These are phyloP conservation scores for Pseudonitzschia pungens DNA, from an alignment of 108 stramenopile species.

Conservation along the genomic window DNA sequence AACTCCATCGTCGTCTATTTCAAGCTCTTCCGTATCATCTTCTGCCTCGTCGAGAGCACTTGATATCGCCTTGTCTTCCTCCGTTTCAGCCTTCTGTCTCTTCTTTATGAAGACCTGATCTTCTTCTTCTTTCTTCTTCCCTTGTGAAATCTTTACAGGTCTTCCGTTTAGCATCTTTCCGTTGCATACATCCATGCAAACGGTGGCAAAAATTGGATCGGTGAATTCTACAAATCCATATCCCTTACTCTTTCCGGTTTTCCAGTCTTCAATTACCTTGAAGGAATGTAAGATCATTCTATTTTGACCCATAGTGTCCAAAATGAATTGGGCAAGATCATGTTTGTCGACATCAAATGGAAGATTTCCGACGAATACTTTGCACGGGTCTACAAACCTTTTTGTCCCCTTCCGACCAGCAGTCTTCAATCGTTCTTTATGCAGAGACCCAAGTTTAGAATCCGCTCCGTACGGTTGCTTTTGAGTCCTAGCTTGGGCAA, in stretches of 20 bases:
- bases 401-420: conserved; percentile 78
- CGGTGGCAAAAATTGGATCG: conserved; percentile 80
- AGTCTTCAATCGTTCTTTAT: conserved; percentile 47
- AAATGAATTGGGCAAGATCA: conserved; percentile 28
- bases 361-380: conserved; percentile 68
- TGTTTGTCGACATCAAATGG: conserved; percentile 39
- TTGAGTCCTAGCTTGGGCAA: conserved; percentile 12
- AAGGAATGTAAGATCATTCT: conserved; percentile 27
- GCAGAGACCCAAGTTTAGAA: conserved; percentile 21
- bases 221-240: conserved; percentile 83
- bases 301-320: conserved; percentile 40
- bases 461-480: conserved; percentile 19
- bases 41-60: conserved; percentile 63
- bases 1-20: conserved; percentile 24
- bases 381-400: conserved; percentile 67
- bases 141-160: conserved; percentile 63
- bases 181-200: conserved; percentile 63
- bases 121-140: conserved; percentile 52
- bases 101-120: conserved; percentile 48
- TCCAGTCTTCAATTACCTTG: conserved; percentile 83
- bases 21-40: conserved; percentile 17
- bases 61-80: conserved; percentile 70
- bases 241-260: conserved; percentile 82
- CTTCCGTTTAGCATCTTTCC: conserved; percentile 58
- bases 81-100: conserved; percentile 44